Percentiles rank a stretch among this genome's conserved stretches.
phyloP scores from a whole-genome alignment of 139 green algal species.

The Edaphochlamys debaryana region DNA sequence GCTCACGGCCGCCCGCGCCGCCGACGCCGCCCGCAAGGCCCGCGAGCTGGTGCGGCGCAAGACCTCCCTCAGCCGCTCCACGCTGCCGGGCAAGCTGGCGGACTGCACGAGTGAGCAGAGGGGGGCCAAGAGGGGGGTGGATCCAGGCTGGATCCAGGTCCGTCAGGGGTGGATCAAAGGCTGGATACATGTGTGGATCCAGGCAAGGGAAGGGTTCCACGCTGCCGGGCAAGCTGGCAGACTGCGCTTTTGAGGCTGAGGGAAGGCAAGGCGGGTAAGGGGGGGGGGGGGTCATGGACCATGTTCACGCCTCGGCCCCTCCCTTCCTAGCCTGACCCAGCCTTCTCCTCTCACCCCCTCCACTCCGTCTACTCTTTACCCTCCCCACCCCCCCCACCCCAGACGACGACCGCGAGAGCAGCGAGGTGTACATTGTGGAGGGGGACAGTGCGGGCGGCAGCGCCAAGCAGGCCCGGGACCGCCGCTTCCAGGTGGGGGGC shows the following conservation, averaged over 20 bases:
- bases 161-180: neutral
- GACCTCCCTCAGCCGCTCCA: conserved; percentile 84
- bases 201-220: too few species aligned
- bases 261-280: neutral
- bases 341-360: neutral
- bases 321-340: too few species aligned
- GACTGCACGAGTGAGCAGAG: conserved; percentile 83
- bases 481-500: conserved; percentile 45
- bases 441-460: conserved; percentile 95
- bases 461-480: conserved; percentile 94
- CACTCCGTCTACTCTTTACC: neutral
- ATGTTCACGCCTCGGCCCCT: too few species aligned
- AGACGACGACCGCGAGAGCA: conserved; percentile 37
- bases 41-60: conserved; percentile 96
- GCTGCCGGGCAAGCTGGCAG: conserved; percentile 96
- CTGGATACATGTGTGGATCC: too few species aligned
- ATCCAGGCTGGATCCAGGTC: too few species aligned
- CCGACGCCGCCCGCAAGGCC: conserved; percentile 93
- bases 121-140: neutral
- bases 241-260: conserved; percentile 81
- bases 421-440: conserved; percentile 98
- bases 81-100: conserved; percentile 96
- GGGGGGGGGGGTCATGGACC: too few species aligned
- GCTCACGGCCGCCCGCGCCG: conserved; percentile 62
- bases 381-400: neutral